Evolutionary conservation across 805 yeast genomes (phyloP), one percentile per base, ranked within the genome.

Genomic region (Nakazawaea ernobii): DNA sequence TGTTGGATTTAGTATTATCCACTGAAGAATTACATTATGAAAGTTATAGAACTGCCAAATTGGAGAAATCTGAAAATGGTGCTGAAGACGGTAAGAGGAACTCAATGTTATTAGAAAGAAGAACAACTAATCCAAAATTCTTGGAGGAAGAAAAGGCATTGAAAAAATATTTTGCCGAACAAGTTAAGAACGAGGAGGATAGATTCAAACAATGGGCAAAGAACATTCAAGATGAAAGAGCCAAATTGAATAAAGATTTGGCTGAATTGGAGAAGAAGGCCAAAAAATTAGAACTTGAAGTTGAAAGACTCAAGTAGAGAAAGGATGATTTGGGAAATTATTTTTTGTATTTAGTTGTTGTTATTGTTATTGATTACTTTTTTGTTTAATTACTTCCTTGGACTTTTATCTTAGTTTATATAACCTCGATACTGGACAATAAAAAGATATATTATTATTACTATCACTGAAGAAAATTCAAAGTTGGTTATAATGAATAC

Each of bases 161-260:
- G 62, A 89, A 94, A 77, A 85, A 86, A 69, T 86, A 86, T 66
- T 94, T 94, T 70, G 92, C 98, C 8, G 97, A 91, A 67, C 97
- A 94, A 72, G 88, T 94, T 51, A 91, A 92, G 71, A 86, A 86
- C 42, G 99, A 94, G 71, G 99, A 94, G 62, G 95, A 89, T 60
- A 80, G 99, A 63, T 94, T 94, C 68, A 87, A 95, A 74, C 96
- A 92, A 73, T 94, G 99, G 99, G 97, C 91, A 71, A 87, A 90
- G 58, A 92, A 94, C 63, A 88, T 94, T 57, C 94, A 90, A 56
- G 89, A 88, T 57, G 97, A 94, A 71, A 86, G 96, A 71, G 87
- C 90, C 68, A 80, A 96, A 66, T 77, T 94, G 63, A 94, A 94
- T 70, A 86, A 85, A 67, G 99, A 94, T 67, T 77, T 94, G 59